Conservation (phyloP, 805 yeast genomes). For the Sugiyamaella valdiviana region DNA sequence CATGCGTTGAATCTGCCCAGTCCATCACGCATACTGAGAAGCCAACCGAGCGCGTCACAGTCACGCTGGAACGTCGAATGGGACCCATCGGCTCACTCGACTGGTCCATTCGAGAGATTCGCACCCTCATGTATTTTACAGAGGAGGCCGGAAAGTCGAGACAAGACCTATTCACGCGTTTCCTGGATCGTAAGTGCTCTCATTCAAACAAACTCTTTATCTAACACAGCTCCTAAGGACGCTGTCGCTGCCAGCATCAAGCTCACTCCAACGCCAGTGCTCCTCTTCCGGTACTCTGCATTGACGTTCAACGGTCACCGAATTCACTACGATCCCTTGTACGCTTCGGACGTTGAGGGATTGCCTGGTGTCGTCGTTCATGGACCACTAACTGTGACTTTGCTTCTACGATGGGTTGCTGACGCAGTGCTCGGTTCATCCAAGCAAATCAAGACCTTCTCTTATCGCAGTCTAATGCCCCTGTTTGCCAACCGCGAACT, state of each 20-base stretch:
- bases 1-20: slow-evolving; percentile 50
- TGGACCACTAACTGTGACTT: slow-evolving; percentile 71
- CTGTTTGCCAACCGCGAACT: slow-evolving; percentile 39
- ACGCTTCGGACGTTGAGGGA: slow-evolving; percentile 49
- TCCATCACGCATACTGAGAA: slow-evolving; percentile 9
- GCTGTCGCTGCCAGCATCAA: slow-evolving; percentile 20
- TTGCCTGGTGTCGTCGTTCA: slow-evolving; percentile 62
- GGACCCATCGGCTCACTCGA: not conserved
- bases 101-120: slow-evolving; percentile 42
- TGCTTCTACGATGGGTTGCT: slow-evolving; percentile 49
- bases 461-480: slow-evolving; percentile 48
- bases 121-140: slow-evolving; percentile 59
- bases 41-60: slow-evolving; percentile 36
- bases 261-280: slow-evolving; percentile 37
- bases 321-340: slow-evolving; percentile 65
- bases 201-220: not conserved
- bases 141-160: slow-evolving; percentile 22
- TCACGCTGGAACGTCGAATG: slow-evolving; percentile 50
- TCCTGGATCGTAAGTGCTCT: slow-evolving; percentile 18
- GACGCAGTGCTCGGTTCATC: slow-evolving; percentile 15
- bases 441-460: slow-evolving; percentile 30
- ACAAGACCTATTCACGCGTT: slow-evolving; percentile 16
- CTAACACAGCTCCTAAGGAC: slow-evolving; percentile 7
- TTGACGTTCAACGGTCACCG: slow-evolving; percentile 77
- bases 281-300: slow-evolving; percentile 61